Evolutionary conservation across 768 basidiomycete genomes (phyloP), one percentile per base, ranked within the genome.

Genomic region (Dacryopinax spathularia): DNA sequence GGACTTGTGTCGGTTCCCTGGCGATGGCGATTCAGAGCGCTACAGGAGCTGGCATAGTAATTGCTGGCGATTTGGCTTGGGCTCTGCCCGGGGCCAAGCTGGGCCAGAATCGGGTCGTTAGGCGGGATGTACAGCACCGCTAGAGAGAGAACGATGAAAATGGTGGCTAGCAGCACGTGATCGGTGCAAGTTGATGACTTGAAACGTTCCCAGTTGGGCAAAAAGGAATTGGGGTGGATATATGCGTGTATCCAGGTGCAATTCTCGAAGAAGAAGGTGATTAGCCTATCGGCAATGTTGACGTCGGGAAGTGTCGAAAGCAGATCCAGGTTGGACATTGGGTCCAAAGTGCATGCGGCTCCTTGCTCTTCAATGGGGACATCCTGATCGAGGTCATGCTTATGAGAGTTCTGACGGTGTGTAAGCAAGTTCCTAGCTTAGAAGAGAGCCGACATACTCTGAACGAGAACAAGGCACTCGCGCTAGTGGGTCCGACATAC

Each of bases 211-310:
- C 88, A 91, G 22, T 84, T 83, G 29, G 77, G 73, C 12, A 75
- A 74, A 70, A 91, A 88, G 15, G 82, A 76, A 1, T 75, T 63
- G 62, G 84, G 79, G 72, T 89, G 85, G 65, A 91, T 81, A 70
- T 88, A 85, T 37, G 87, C 84, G 73, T 89, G 88, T 61, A 90
- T 83, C 89, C 89, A 91, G 73, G 87, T 89, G 79, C 88, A 89
- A 70, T 87, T 88, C 68, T 88, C 86, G 69, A 90, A 90, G 73
- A 91, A 91, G 74, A 84, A 86, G 59, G 75, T 74, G 70, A 91
- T 79, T 61, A 91, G 82, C 18, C 79, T 81, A 69, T 91, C 89
- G 68, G 90, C 84, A 61, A 84, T 76, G 48, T 85, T 81, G 62
- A 86, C 73, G 20, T 81, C 75, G 1, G 89, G 89, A 1, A 91